A percentile compares a stretch with the other conserved stretches of the same genome.
Evolutionary conservation across 169 alveolate species (phyloP).

Genomic region (Cryptosporidium sp.): DNA sequence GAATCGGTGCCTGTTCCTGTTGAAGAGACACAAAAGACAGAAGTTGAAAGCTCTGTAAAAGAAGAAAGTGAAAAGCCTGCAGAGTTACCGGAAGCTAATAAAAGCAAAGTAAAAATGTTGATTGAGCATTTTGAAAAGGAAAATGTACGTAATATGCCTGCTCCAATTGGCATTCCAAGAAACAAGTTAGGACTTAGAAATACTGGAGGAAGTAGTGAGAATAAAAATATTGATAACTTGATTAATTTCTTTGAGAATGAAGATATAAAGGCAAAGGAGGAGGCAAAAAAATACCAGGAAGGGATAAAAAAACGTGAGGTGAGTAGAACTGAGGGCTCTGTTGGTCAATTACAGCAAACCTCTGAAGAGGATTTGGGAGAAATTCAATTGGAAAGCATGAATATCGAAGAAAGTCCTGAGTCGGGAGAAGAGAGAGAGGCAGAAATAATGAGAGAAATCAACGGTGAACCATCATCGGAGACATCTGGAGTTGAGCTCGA

Average conservation of each 20-base stretch:
- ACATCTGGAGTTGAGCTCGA: neutral
- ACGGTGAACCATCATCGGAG: neutral
- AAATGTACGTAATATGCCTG: neutral
- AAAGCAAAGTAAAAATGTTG: slow-evolving; percentile 41
- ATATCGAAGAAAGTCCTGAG: slow-evolving; percentile 8
- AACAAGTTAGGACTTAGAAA: slow-evolving; percentile 22
- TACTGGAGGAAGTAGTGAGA: neutral
- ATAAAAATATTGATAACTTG: slow-evolving; percentile 21
- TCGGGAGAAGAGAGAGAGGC: neutral
- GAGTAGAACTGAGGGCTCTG: neutral
- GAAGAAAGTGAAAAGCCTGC: neutral
- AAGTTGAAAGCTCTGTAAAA: neutral
- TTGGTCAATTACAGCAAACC: neutral
- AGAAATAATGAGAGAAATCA: neutral
- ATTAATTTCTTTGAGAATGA: slow-evolving; percentile 49
- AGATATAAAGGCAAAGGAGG: slow-evolving; percentile 21
- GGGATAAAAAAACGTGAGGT: neutral
- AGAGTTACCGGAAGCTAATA: neutral
- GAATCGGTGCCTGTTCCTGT: neutral
- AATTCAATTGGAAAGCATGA: neutral
- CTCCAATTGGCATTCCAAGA: slow-evolving; percentile 10
- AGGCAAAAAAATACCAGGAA: neutral
- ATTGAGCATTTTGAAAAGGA: slow-evolving; percentile 39
- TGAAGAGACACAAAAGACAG: neutral
- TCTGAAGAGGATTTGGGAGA: neutral